Evolutionary conservation across 257 asterid genomes (phyloP).

Genomic region (Lycium barbarum): DNA sequence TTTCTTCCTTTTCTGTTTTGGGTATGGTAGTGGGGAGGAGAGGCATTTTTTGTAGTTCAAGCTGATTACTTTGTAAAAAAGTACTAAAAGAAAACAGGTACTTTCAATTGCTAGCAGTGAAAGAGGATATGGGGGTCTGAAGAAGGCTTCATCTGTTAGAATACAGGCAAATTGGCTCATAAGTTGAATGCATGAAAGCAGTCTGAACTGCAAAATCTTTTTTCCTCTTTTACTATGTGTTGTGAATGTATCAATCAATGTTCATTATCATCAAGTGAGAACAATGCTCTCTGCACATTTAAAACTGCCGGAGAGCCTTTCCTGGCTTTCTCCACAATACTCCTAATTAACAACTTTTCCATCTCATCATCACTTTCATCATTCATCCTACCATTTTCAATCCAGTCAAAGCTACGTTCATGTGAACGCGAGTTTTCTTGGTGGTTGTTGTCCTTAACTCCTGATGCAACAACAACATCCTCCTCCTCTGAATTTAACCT

Average conservation of each 20-base stretch:
- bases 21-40: neutral
- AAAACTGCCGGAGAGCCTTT: conserved; percentile 91
- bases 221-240: neutral
- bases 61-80: neutral
- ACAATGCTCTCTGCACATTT: conserved; percentile 73
- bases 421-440: conserved; percentile 32
- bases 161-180: neutral
- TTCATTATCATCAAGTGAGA: conserved; percentile 49
- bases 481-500: conserved; percentile 63
- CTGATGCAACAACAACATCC: conserved; percentile 39
- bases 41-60: neutral
- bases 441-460: conserved; percentile 25
- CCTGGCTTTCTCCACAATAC: conserved; percentile 79
- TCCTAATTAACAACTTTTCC: conserved; percentile 82
- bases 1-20: neutral
- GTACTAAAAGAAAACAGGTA: neutral
- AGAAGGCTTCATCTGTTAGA: neutral
- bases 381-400: conserved; percentile 30
- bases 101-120: no score
- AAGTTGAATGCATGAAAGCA: neutral
- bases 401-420: conserved; percentile 33
- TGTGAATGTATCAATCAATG: conserved; percentile 40
- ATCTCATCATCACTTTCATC: conserved; percentile 66
- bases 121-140: neutral
- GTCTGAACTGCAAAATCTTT: conserved; percentile 10